Base-by-base conservation (phyloP, 305 asterid species). In the Fraxinus floribunda region DNA sequence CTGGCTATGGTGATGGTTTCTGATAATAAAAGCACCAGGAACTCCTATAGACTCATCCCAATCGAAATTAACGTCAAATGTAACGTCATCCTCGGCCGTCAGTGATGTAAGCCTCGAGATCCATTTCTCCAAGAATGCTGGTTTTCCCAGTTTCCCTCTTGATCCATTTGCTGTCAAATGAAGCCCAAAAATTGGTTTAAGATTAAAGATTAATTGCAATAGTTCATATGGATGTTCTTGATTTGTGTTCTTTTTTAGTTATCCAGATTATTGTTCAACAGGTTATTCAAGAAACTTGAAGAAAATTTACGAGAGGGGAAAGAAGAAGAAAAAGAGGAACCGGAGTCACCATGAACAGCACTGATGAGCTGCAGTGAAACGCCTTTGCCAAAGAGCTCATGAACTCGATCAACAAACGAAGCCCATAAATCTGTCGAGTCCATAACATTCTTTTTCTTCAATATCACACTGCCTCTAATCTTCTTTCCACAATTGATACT, bases 1-100 rank as follows among this genome's bases (percentile, higher is more conserved):
- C 84, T 94, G 91, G 29, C 89, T 87, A 16, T 89, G 97, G 86
- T 96, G 98, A 72, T 91, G 79, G 89, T 94, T 96, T 81, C 77
- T 86, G 52, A 96, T 82, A 6, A 91, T 76, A 70, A 96, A 83
- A 82, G 98, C 98, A 13, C 94, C 99, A 0, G 99, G 98, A 39
- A 87, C 46, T 39, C 97, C 98, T 62, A 90, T 36, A 20, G 92
- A 86, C 75, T 92, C 94, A 57, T 93, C 91, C 98, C 98, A 93
- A 2, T 86, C 87, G 38, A 93, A 90, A 5, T 85, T 24, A 35
- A 93, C 30, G 46, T 83, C 79, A 79, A 87, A 93, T 2, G 84
- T 79, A 16, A 89, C 90, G 2, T 91, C 83, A 13, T 90, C 88
- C 32, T 83, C 90, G 0, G 97, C 94, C 18, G 81, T 71, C 1